A percentile compares a stretch with the other conserved stretches of the same genome.
Conservation (phyloP, 371 early-diverging fungal genomes). For the Mucor plumbeus region DNA sequence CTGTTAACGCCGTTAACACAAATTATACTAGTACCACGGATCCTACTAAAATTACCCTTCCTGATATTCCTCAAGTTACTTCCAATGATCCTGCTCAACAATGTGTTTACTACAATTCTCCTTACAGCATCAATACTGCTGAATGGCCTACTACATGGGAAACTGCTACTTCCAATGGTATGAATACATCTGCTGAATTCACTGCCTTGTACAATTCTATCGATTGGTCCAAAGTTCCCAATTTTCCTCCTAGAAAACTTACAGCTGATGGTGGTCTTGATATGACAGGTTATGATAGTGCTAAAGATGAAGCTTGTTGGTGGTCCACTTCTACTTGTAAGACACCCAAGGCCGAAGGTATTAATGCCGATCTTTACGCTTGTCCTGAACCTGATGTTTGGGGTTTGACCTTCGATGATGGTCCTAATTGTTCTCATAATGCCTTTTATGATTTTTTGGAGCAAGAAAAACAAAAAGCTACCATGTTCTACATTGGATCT, state of each 20-base stretch:
- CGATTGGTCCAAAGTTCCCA: constrained; percentile 46
- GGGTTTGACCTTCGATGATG: constrained; percentile 53
- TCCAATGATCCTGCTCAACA: constrained; percentile 33
- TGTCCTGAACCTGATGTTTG: constrained; percentile 49
- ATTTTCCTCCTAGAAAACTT: constrained; percentile 32
- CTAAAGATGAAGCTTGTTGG: constrained; percentile 48
- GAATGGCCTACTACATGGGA: constrained; percentile 48
- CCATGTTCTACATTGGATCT: no score
- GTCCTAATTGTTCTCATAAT: constrained; percentile 51
- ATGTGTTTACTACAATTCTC: constrained; percentile 37
- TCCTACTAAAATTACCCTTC: constrained; percentile 38
- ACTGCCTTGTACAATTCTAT: constrained; percentile 40
- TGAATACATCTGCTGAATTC: constrained; percentile 44
- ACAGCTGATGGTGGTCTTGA: constrained; percentile 32
- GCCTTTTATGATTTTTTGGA: no score
- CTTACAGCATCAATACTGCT: constrained; percentile 17
- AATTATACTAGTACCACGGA: constrained; percentile 33
- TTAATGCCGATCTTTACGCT: constrained; percentile 42
- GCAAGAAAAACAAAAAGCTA: no score
- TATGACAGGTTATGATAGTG: constrained; percentile 39
- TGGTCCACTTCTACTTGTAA: constrained; percentile 46
- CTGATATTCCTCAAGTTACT: constrained; percentile 43
- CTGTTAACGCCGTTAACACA: constrained; percentile 16
- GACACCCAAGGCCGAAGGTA: constrained; percentile 29
- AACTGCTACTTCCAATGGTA: constrained; percentile 47